Base-by-base conservation (phyloP, 371 early-diverging fungal species). In the Syncephalis plumigaleata region DNA sequence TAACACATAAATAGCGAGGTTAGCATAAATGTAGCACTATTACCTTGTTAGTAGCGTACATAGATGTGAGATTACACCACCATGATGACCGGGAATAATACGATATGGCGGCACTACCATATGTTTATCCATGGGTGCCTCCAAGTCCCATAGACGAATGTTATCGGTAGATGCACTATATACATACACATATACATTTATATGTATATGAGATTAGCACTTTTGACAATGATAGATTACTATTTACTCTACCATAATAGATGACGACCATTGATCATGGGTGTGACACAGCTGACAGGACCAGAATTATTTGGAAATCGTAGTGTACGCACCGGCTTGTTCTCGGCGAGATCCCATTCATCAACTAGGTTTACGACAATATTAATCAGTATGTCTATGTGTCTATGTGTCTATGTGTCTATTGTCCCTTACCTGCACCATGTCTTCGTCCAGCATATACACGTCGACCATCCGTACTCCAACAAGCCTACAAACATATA, bases 261-360 rank as follows among this genome's bases (percentile, higher is more conserved):
- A 53, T 81, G 83, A 39, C 78, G 74, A 25, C 74, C 75, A 55
- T 91, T 91, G 3, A 84, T 79, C 72, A 91, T 66, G 37, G 68
- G 63, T 13, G 66, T 58, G 18, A 96, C 84, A 55, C 63, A 72
- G 1, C 79, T 78, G 1, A 96, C 92, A 0, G 89, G 82, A 0
- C 97, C 97, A 9, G 92, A 91, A 56, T 85, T 86, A 18, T 68
- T 65, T 15, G 97, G 95, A 68, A 96, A 73, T 31, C 71, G 71
- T 45, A 93, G 66, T 0, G 80, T 69, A 37, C 81, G 75, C 9
- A 84, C 59, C 37, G 73, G 57, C 37, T 69, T 65, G 17, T 81
- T 83, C 36, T 69, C 68, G 0, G 60, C 70, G 54, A 81, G 64
- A 57, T 91, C 90, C 62, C 72, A 90, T 59, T 91, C 92, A 58